Evolutionary conservation across 1,139 yeast species (phyloP).

Genomic region (Scheffersomyces insectosa): DNA sequence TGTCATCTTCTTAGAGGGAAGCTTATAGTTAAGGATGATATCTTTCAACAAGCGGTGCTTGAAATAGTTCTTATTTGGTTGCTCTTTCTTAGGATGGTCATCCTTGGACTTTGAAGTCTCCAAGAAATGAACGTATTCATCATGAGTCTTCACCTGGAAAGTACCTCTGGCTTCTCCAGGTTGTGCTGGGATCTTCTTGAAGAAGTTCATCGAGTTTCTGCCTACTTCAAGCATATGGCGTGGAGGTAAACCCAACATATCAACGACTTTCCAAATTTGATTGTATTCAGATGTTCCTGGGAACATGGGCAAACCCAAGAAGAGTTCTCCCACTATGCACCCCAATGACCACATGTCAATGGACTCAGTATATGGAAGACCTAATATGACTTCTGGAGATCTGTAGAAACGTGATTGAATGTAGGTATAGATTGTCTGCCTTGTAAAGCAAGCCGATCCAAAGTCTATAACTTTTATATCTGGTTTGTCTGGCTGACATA

Average conservation of each 20-base stretch:
- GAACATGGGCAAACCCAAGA: constrained; percentile 88
- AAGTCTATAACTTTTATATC: constrained; percentile 92
- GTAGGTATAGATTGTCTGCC: constrained; percentile 88
- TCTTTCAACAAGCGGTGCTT: constrained; percentile 71
- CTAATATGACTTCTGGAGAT: constrained; percentile 92
- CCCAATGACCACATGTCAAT: constrained; percentile 99
- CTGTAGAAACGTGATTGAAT: constrained; percentile 95
- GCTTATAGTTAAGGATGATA: constrained; percentile 69
- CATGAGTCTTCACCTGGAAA: constrained; percentile 33
- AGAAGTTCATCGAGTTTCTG: constrained; percentile 71
- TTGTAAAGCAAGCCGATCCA: constrained; percentile 93
- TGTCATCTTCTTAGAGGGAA: constrained; percentile 75
- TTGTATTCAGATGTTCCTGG: constrained; percentile 96
- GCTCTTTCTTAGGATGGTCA: constrained; percentile 64
- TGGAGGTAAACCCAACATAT: constrained; percentile 86
- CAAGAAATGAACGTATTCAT: constrained; percentile 40
- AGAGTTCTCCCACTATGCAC: constrained; percentile 92
- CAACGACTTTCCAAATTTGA: constrained; percentile 79
- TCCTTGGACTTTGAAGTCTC: constrained; percentile 28
- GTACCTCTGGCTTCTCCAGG: constrained; percentile 14
- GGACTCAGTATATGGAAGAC: constrained; percentile 86
- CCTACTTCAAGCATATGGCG: constrained; percentile 98
- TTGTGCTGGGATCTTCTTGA: constrained; percentile 45
- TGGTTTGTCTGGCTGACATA: constrained; percentile 82
- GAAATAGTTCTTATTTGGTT: constrained; percentile 83